Evolutionary conservation across 73 alveolate genomes (phyloP), one percentile per base, ranked within the genome.

Genomic region (Stentor coeruleus): DNA sequence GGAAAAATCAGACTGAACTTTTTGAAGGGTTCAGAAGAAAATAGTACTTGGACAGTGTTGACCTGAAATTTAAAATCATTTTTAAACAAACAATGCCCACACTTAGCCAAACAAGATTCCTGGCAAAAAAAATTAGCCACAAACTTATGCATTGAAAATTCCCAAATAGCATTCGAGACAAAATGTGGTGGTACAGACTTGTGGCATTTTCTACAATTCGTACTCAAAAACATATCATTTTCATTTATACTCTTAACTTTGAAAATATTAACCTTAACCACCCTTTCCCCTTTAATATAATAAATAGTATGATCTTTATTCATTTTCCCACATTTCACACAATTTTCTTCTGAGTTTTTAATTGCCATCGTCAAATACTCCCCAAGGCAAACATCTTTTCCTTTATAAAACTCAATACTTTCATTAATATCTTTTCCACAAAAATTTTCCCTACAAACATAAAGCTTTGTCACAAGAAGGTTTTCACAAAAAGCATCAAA

Each of bases 121-220:
- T 66, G n/a, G 1, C 20, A 37, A 33, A 66, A 66, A 33, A 66
- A 66, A 33, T 66, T 66, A 26, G 20, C 36, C 20, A 66, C 33
- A 40, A 66, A 66, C 41, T 66, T 66, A 33, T 66, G n/a, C 20
- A 66, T 28, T 28, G 79, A 66, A 33, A 28, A 66, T 40, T 66
- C 79, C 37, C 79, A 66, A 40, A 40, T 66, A 11, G 79, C 42
- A 28, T 20, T 66, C n/a, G 40, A 28, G n/a, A 66, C 20, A 33
- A 26, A 20, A 20, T 66, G 66, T 11, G 20, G 66, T 11, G 66
- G 66, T 49, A 49, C 66, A 6, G 20, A 11, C 20, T 49, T 6
- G 20, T 49, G 66, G 20, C 66, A 49, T 11, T 6, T 20, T 11
- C 6, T 6, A 49, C 66, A 49, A 20, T 49, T 49, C 28, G 66